Conservation (phyloP, 169 alveolate species). For the Cyclospora cayetanensis region DNA sequence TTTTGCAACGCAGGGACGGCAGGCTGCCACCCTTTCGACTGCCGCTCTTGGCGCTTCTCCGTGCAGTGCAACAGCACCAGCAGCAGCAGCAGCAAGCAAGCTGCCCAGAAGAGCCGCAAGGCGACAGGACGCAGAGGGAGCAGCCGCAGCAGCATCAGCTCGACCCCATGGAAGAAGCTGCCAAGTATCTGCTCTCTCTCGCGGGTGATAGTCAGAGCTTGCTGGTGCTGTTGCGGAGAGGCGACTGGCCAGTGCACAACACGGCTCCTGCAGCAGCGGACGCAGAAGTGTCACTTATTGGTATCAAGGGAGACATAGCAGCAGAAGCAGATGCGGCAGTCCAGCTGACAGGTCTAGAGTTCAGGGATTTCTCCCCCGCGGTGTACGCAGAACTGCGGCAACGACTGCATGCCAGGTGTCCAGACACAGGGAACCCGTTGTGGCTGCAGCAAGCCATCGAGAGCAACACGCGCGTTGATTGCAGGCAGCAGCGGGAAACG, state of each 20-base stretch:
- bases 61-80: constrained; percentile 50
- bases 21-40: constrained; percentile 40
- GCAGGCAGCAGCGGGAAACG: constrained; percentile 26
- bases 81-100: constrained; percentile 32
- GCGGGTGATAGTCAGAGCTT: not conserved
- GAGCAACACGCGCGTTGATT: constrained; percentile 31
- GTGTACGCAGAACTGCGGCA: constrained; percentile 9
- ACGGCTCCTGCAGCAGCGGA: not conserved
- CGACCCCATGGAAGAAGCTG: not conserved
- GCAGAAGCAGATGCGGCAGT: constrained; percentile 55
- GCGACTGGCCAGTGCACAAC: constrained; percentile 39
- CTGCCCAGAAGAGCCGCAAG: constrained; percentile 18
- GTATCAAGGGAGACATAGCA: not conserved
- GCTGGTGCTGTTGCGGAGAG: constrained; percentile 33
- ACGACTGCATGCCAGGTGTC: not conserved
- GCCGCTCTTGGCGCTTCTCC: constrained; percentile 2
- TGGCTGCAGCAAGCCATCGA: constrained; percentile 53
- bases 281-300: not conserved
- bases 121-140: not conserved
- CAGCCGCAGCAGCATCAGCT: not conserved
- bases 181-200: constrained; percentile 18
- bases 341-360: not conserved
- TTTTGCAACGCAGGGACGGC: constrained; percentile 49
- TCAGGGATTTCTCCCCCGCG: constrained; percentile 7
- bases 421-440: constrained; percentile 44